phyloP scores from a whole-genome alignment of 2,329 filamentous ascomycete species.

The Drechslerella stenobrocha region DNA sequence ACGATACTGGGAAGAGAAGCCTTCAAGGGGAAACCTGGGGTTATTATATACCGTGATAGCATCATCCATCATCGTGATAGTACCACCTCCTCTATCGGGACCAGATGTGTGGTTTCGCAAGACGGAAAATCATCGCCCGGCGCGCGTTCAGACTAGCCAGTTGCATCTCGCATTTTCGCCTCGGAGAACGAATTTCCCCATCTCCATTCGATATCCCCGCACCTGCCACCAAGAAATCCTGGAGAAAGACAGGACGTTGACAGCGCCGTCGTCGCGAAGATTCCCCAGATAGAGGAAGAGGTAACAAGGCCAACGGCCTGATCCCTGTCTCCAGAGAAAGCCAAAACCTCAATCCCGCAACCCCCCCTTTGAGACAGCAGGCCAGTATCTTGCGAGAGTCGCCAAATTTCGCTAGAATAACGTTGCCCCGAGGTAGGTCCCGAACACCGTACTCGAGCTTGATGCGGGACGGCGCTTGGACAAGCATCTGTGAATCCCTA shows the following conservation, averaged over 20 bases:
- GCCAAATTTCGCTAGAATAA: not conserved
- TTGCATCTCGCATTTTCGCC: not conserved
- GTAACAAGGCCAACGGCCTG: slow-evolving; percentile 14
- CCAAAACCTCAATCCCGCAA: too few relatives aligned
- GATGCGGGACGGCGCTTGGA: too few relatives aligned
- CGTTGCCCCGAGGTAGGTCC: slow-evolving; percentile 38
- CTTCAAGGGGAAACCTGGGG: slow-evolving; percentile 15
- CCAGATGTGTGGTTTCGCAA: slow-evolving; percentile 17
- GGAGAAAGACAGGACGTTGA: slow-evolving; percentile 26
- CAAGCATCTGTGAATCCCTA: slow-evolving; percentile 25
- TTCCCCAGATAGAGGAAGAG: slow-evolving; percentile 43
- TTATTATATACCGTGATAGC: slow-evolving; percentile 29
- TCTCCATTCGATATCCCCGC: slow-evolving; percentile 9
- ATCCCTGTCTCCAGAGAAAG: slow-evolving; percentile 6
- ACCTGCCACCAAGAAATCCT: slow-evolving; percentile 14
- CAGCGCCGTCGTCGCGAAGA: slow-evolving; percentile 6
- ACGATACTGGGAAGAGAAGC: slow-evolving; percentile 13
- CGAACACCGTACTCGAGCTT: slow-evolving; percentile 22
- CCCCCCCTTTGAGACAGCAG: too few relatives aligned
- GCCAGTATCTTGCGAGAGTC: too few relatives aligned
- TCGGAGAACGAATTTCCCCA: not conserved
- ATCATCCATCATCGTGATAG: slow-evolving; percentile 18
- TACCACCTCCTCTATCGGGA: slow-evolving; percentile 43
- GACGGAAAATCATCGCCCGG: slow-evolving; percentile 18
- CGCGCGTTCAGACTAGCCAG: too few relatives aligned